phyloP scores from a whole-genome alignment of 2,329 filamentous ascomycete species.

The Aspergillus brunneoviolaceus region DNA sequence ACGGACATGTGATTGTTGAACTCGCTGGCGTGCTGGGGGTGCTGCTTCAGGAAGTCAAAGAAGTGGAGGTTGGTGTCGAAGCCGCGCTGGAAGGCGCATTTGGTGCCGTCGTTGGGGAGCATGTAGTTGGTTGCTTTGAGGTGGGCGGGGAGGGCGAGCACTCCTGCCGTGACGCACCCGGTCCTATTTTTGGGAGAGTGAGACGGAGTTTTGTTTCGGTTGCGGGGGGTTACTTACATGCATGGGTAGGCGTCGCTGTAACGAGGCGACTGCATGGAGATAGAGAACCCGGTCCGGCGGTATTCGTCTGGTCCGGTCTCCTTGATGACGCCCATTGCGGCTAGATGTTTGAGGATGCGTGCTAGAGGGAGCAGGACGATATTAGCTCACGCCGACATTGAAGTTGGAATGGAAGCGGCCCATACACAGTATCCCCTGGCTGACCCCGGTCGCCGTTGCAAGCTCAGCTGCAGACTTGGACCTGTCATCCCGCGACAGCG shows the following conservation, averaged over 20 bases:
- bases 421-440: conserved; percentile 22
- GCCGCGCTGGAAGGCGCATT: conserved; percentile 26
- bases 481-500: conserved; percentile 22
- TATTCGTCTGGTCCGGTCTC: conserved; percentile 37
- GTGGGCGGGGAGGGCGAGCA: conserved; percentile 22
- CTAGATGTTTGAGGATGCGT: conserved; percentile 37
- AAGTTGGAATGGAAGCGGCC: accelerated
- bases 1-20: conserved; percentile 26
- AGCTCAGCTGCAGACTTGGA: conserved; percentile 24
- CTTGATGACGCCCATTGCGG: conserved; percentile 35
- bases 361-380: conserved; percentile 8
- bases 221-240: conserved; percentile 21
- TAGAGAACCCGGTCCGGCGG: conserved; percentile 33
- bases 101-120: conserved; percentile 22
- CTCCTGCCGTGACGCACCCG: conserved; percentile 19
- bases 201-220: neutral
- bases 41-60: conserved; percentile 25
- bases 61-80: conserved; percentile 23
- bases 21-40: conserved; percentile 18
- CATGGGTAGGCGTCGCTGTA: conserved; percentile 27
- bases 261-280: conserved; percentile 23
- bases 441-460: conserved; percentile 20
- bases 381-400: neutral
- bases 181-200: conserved; percentile 8
- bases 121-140: conserved; percentile 25